Evolutionary conservation across 306 rosid species (phyloP), one percentile per base, ranked within the genome.

Genomic region (Rosa multiflora): DNA sequence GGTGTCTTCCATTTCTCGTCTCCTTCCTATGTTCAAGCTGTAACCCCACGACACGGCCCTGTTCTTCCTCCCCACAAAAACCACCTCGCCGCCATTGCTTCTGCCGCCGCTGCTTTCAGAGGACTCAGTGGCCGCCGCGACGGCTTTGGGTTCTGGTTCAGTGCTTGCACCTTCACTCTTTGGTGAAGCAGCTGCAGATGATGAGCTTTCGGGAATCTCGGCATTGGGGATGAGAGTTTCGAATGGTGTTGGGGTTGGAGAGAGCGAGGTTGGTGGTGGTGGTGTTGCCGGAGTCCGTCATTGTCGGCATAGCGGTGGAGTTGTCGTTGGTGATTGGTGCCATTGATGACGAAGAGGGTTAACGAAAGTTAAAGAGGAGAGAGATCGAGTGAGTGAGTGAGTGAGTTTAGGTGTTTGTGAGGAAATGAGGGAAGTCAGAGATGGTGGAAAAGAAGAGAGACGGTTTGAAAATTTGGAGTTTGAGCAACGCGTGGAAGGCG

Each of bases 1-100:
- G 18, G 40, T 20, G 4, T 69, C 73, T 10, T 69, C 73, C 73
- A 69, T 69, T 10, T 4, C 32, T 5, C 1, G 3, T 69, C 53
- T 21, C 53, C 8, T 20, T 21, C 73, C 73, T 43, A 20, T 26
- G 17, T 23, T n/a, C 18, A 44, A 23, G 44, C 73, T 20, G 47
- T 5, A 44, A 69, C 73, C 73, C 73, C 73, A 69, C 8, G 39
- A 20, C 73, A 69, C 35, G 4, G 52, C 26, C 73, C 35, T 43
- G 12, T 69, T 69, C 53, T 46, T n/a, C 73, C 35, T 43, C 11
- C 73, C 73, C 12, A 17, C 23, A 37, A 39, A 69, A 8, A 43
- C 55, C 29, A 69, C 15, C 6, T 8, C 72, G 1, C 51, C 8
- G 46, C 46, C 46, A 0, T 9, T 43, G 46, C 8, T 43, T 43